These are phyloP conservation scores for Copromyces sp. DNA, from an alignment of 495 filamentous ascomycete species.

Conservation along the genomic window DNA sequence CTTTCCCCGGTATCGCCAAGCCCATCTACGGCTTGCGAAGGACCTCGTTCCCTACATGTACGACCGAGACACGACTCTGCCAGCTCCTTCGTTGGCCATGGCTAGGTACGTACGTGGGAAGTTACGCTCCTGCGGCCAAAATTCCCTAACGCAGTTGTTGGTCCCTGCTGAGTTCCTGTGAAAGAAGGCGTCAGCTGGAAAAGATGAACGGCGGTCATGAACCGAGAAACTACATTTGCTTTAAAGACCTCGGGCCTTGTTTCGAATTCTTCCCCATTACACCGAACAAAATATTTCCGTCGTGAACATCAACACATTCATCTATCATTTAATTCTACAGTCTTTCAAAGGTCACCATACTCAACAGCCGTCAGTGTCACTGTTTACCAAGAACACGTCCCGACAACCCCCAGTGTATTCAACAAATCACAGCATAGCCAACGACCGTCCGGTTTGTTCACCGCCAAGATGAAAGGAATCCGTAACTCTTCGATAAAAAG, in stretches of 20 bases:
- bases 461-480: neutral
- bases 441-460: neutral
- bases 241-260: neutral
- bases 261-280: neutral
- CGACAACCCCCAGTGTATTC: neutral
- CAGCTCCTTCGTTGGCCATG: neutral
- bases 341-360: neutral
- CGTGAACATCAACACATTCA: neutral
- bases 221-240: neutral
- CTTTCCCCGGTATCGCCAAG: neutral
- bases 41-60: neutral
- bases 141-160: neutral
- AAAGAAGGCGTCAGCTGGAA: neutral
- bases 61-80: neutral
- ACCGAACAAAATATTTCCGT: neutral
- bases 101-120: neutral
- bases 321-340: neutral
- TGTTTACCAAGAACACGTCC: neutral
- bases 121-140: neutral
- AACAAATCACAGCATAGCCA: neutral
- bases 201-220: neutral
- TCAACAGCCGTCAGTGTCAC: neutral
- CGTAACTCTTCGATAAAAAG: neutral
- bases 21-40: neutral
- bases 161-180: neutral